Evolutionary conservation across 1,284 basidiomycete species (phyloP), one percentile per base, ranked within the genome.

Genomic region (Violaceomyces palustris): DNA sequence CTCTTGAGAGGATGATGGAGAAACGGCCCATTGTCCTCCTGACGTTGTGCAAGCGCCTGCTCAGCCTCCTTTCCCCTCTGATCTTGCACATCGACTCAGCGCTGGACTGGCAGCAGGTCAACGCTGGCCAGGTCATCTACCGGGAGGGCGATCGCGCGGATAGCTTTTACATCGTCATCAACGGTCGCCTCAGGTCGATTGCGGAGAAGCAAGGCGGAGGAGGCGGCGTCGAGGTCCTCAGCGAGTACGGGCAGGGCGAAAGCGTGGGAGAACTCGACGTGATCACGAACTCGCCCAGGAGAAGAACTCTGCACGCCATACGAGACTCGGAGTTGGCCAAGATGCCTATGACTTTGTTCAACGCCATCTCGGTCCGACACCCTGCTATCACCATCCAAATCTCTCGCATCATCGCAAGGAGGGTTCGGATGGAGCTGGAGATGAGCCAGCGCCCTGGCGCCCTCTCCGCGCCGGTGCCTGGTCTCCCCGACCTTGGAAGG

Each of bases 61-160:
- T 97, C 32, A 94, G 91, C 2, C 77, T 99, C 46, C 78, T 99
- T 1, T 94, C 92, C 2, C 92, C 94, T 4, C 79, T 97, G 19
- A 91, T 99, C 8, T 78, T 97, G 11, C 93, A 98, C 69, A 94
- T 99, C 50, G 93, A 99, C 73, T 86, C 91, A 1, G 91, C 92
- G 0, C 79, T 99, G 49, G 93, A 99, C 71, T 98, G 93, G 93
- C 87, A 92, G 81, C 92, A 97, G 74, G 88, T 94, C 4, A 84
- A 86, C 57, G 91, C 91, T 0, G 90, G 94, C 0, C 89, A 80
- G 56, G 84, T 91, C 29, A 79, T 94, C 39, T 97, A 91, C 83
- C 81, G 92, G 21, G 86, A 93, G 32, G 84, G 88, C 25, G 94
- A 97, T 61, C 78, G 77, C 21, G 88, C 85, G 69, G 88, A 94